These are phyloP conservation scores for Buddleja alternifolia DNA, from an alignment of 257 asterid genomes.

Conservation along the genomic window DNA sequence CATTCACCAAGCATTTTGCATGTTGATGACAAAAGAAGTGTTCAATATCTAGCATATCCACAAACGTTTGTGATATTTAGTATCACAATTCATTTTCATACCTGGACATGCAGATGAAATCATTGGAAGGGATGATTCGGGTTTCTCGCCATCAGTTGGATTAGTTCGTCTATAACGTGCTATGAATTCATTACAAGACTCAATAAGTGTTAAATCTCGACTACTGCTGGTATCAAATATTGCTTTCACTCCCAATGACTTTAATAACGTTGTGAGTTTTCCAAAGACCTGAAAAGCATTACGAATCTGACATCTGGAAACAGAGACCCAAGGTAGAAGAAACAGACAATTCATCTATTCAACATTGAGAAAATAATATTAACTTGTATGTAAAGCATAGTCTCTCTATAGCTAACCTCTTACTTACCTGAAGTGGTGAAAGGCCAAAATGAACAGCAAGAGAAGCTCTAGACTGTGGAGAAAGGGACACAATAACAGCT, in stretches of 20 bases:
- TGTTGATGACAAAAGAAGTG: background rate
- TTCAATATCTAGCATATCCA: background rate
- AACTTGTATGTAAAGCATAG: constrained; percentile 9
- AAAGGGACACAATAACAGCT: constrained; percentile 74
- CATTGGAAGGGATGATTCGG: constrained; percentile 66
- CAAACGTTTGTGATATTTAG: background rate
- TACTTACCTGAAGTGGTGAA: constrained; percentile 67
- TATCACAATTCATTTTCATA: constrained; percentile 25
- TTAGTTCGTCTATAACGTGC: constrained; percentile 63
- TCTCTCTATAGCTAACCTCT: background rate
- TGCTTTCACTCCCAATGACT: constrained; percentile 87
- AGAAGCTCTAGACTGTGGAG: constrained; percentile 98
- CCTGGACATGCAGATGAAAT: constrained; percentile 99
- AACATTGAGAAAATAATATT: constrained; percentile 17
- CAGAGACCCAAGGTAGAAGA: constrained; percentile 13
- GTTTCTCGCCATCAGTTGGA: constrained; percentile 45
- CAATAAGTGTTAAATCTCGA: constrained; percentile 84
- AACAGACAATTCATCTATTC: constrained; percentile 2
- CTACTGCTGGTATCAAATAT: constrained; percentile 94
- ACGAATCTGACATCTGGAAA: constrained; percentile 7
- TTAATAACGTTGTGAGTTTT: constrained; percentile 84
- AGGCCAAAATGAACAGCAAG: constrained; percentile 87
- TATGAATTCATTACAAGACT: constrained; percentile 87
- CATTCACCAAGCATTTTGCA: background rate
- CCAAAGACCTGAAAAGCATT: constrained; percentile 56